phyloP scores from a whole-genome alignment of 768 basidiomycete genomes.

The Pholiota molesta region DNA sequence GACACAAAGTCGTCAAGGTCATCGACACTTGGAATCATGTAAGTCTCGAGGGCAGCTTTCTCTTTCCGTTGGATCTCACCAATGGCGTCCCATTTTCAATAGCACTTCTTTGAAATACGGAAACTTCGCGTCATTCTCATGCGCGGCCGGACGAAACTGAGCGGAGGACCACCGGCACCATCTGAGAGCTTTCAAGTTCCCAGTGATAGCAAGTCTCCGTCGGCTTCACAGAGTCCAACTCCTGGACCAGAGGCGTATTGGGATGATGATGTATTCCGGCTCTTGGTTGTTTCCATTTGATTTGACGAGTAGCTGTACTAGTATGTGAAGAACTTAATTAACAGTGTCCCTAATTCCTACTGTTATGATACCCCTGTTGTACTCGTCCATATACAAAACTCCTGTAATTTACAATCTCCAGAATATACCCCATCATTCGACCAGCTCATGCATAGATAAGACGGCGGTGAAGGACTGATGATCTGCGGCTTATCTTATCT shows the following conservation, averaged over 20 bases:
- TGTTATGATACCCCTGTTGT: background rate
- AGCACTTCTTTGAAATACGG: slow-evolving; percentile 55
- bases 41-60: slow-evolving; percentile 13
- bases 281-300: background rate
- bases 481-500: slow-evolving; percentile 16
- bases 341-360: background rate
- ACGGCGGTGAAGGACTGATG: too few species aligned
- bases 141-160: slow-evolving; percentile 27
- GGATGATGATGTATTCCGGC: background rate
- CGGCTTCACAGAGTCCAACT: background rate
- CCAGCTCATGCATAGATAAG: too few species aligned
- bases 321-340: background rate
- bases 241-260: background rate
- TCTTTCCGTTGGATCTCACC: background rate
- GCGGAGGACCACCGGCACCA: slow-evolving; percentile 21
- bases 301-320: background rate
- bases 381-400: too few species aligned
- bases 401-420: too few species aligned
- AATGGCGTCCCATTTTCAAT: background rate
- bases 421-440: too few species aligned
- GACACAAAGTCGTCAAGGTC: slow-evolving; percentile 39
- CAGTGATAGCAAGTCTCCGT: background rate
- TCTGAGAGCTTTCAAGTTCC: background rate
- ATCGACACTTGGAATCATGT: slow-evolving; percentile 58
- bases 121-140: slow-evolving; percentile 45